Base-by-base conservation (phyloP, 768 basidiomycete species). In the Mycena leptocephala region DNA sequence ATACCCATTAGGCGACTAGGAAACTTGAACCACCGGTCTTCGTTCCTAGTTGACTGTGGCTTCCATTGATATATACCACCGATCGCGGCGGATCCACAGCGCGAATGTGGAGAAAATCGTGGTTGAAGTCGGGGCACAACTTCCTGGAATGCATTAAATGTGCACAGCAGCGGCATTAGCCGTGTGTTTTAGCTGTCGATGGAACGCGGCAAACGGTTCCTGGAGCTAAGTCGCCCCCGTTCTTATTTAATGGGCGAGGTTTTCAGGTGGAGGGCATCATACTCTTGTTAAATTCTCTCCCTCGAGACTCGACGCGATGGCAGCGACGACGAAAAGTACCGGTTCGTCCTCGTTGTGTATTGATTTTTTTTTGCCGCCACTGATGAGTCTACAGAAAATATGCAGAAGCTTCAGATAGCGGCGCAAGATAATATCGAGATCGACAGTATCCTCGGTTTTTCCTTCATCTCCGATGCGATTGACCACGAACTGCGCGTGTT, bases 401-500 rank as follows among this genome's bases (percentile, higher is more conserved):
- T n/a, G 16, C 41, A 61, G 13, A 70, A 59, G 10, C 41, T 62
- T 0, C 58, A 70, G 37, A 48, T 55, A 0, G 35, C 35, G 2
- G 13, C 61, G 9, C 35, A 72, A 26, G 24, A 20, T 51, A 7
- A 20, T 51, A 7, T 65, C 20, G 58, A 68, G 20, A 37, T 28
- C 39, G 35, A 72, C 24, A 69, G 61, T n/a, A 46, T 67, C 8
- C 68, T 74, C 22, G 72, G 67, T 0, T 64, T 77, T 69, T 35
- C 48, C 32, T 66, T 39, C 53, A 26, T 74, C 33, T 70, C 65
- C 13, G 67, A 74, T 43, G 63, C 72, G 28, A 46, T 77, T 26
- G 35, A 35, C n/a, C 68, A 74, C 63, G 76, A 77, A n/a, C 26
- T 71, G 14, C 46, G 28, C 51, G 67, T 77, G 26, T 77, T 77